A percentile compares a stretch with the other conserved stretches of the same genome.
phyloP scores from a whole-genome alignment of 768 basidiomycete species.

The Sistotremastrum suecicum region DNA sequence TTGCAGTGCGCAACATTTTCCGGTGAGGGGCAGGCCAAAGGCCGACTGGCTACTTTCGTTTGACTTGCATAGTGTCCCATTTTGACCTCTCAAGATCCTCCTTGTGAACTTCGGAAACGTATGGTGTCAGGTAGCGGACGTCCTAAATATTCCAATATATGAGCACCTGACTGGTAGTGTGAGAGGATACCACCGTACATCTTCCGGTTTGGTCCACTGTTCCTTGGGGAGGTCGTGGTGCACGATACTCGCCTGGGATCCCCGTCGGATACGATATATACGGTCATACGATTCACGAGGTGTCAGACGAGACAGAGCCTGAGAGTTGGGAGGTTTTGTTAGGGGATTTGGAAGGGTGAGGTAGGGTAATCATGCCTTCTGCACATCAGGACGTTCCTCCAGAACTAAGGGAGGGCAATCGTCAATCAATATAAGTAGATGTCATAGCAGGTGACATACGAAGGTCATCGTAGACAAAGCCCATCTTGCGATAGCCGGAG shows the following conservation, averaged over 20 bases:
- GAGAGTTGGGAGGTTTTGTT: background rate
- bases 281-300: slow-evolving; percentile 79
- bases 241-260: slow-evolving; percentile 62
- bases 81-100: slow-evolving; percentile 65
- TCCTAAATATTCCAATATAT: slow-evolving; percentile 40
- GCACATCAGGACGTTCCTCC: slow-evolving; percentile 66
- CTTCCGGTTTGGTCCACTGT: slow-evolving; percentile 59
- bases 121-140: slow-evolving; percentile 72
- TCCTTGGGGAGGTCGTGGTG: slow-evolving; percentile 73
- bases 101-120: slow-evolving; percentile 53
- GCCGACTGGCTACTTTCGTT: slow-evolving; percentile 39
- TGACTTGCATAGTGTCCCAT: slow-evolving; percentile 71
- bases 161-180: background rate
- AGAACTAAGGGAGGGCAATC: slow-evolving; percentile 32
- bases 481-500: slow-evolving; percentile 74
- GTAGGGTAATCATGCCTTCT: slow-evolving; percentile 43
- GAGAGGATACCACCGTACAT: slow-evolving; percentile 38
- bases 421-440: background rate
- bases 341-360: background rate
- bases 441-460: slow-evolving; percentile 34
- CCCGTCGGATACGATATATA: slow-evolving; percentile 75
- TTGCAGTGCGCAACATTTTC: no score
- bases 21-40: no score
- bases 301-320: slow-evolving; percentile 80
- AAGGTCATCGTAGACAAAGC: slow-evolving; percentile 91